Conservation (phyloP, 805 yeast genomes). For the Monosporozyma solicola region DNA sequence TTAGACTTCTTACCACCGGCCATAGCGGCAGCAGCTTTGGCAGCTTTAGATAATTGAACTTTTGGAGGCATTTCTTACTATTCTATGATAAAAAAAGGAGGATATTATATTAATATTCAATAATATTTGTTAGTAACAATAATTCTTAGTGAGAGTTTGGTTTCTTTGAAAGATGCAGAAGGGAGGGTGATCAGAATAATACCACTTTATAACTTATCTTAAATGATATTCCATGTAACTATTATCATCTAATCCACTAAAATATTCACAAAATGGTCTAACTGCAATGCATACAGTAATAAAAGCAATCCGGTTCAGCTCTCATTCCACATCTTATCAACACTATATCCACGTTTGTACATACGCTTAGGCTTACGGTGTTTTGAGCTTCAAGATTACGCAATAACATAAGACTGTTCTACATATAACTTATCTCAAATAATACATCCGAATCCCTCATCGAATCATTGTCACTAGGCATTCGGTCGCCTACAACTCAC, state of each 20-base stretch:
- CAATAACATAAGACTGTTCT: not conserved
- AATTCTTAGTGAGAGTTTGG: not conserved
- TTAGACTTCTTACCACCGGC: constrained; percentile 99
- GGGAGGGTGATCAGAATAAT: not conserved
- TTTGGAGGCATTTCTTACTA: constrained; percentile 86
- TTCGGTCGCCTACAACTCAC: not conserved
- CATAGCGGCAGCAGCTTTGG: constrained; percentile 99
- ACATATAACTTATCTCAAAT: not conserved
- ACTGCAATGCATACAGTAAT: no score
- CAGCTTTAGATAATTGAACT: constrained; percentile 98
- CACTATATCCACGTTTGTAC: constrained; percentile 3
- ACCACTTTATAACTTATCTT: no score
- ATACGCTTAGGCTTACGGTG: constrained; percentile 13
- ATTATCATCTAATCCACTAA: no score
- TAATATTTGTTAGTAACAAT: not conserved
- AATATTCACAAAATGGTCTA: no score
- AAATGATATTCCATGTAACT: no score
- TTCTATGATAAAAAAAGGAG: not conserved
- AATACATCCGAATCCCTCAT: not conserved
- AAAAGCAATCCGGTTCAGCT: not conserved
- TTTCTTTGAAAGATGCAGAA: not conserved
- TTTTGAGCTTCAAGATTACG: not conserved
- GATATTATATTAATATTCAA: not conserved
- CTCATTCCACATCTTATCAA: not conserved
- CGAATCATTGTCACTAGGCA: not conserved